Base-by-base conservation (phyloP, 1,139 yeast species). In the Suhomyces chickasaworum region DNA sequence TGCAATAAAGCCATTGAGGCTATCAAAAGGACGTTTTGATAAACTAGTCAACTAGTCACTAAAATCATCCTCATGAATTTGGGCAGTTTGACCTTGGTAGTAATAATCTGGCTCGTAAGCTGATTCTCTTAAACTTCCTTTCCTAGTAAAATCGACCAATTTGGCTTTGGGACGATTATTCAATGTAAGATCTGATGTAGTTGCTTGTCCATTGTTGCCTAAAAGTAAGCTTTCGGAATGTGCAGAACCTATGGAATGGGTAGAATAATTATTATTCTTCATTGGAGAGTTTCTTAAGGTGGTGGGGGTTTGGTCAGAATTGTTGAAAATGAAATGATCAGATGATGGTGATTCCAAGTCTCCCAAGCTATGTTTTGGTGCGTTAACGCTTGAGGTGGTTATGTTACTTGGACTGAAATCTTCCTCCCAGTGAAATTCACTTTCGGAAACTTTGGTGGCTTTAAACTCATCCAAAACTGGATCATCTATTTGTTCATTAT, bases 141-240 rank as follows among this genome's bases (percentile, higher is more conserved):
- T 73, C 55, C 81, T 64, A 7, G 81, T 77, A 53, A 80, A 79
- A 46, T 79, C 79, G 41, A 80, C 81, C 50, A 80, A 63, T 55
- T 79, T 77, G 10, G 81, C 82, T 40, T 65, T 64, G 20, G 53
- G 42, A 20, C 46, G 45, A 20, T 25, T 38, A 17, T 36, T 43
- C 20, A 47, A 37, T n/a, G 54, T 44, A 4, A 44, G 20, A 10
- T 50, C 53, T 20, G 46, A 47, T 4, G 40, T 10, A 3, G 39
- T 27, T 13, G 47, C 48, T 16, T 27, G 30, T 22, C 50, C 52
- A 21, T 44, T 54, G 46, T 42, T 51, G 41, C 33, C 52, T 10
- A 42, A 21, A 25, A 41, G 30, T 10, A 44, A 23, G 21, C 44
- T 39, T 10, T 50, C 53, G 2, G 53, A 47, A 23, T 33, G 41